phyloP scores from a whole-genome alignment of 1,139 yeast species.

The Taphrina flavorubra region DNA sequence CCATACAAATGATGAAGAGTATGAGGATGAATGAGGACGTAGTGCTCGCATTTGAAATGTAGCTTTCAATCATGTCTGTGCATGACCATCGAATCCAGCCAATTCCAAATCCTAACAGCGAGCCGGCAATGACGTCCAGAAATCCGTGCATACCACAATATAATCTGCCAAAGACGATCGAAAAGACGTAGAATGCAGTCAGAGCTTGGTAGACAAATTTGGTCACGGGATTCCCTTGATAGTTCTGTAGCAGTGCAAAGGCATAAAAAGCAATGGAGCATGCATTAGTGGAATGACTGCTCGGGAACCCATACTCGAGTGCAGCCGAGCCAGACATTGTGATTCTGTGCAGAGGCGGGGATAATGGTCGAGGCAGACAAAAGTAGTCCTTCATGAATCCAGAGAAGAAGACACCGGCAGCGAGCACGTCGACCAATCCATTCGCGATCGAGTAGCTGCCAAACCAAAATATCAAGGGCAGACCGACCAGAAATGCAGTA shows the following conservation, averaged over 20 bases:
- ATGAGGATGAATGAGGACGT: conserved; percentile 54
- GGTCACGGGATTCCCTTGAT: conserved; percentile 7
- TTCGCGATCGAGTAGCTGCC: conserved; percentile 68
- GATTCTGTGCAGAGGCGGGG: conserved; percentile 89
- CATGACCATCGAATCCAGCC: conserved; percentile 48
- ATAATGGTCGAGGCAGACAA: conserved; percentile 88
- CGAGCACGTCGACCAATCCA: conserved; percentile 70
- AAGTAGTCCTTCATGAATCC: conserved; percentile 82
- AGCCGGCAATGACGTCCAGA: conserved; percentile 69
- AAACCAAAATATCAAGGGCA: conserved; percentile 86
- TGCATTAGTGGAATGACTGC: conserved; percentile 92
- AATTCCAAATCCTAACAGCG: conserved; percentile 61
- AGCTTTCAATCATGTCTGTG: conserved; percentile 44
- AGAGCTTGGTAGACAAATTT: conserved; percentile 46
- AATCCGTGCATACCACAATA: conserved; percentile 98
- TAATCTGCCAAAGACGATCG: conserved; percentile 77
- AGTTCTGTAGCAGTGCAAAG: conserved; percentile 43
- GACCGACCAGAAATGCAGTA: conserved; percentile 85
- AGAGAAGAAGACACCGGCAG: conserved; percentile 79
- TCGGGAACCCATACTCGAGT: conserved; percentile 93
- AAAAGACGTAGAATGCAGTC: conserved; percentile 61
- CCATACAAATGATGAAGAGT: conserved; percentile 56
- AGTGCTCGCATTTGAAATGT: conserved; percentile 40
- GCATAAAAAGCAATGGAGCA: conserved; percentile 57
- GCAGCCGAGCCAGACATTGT: conserved; percentile 89